Base-by-base conservation (phyloP, 2,329 filamentous ascomycete species). In the Xylariales sp. region DNA sequence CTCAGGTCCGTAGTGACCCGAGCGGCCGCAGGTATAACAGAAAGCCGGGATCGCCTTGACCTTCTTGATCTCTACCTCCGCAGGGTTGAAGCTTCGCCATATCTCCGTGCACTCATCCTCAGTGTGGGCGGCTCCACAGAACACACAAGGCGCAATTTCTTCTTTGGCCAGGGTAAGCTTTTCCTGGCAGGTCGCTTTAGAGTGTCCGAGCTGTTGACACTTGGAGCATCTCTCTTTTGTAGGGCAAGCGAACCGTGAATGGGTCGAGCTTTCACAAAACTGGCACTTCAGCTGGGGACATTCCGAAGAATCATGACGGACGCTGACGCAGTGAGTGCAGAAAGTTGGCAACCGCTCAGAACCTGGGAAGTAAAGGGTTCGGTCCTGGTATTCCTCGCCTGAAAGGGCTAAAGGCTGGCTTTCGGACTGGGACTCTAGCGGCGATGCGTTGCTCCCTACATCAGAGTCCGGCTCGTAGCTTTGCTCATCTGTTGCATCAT, bases 161-260 rank as follows among this genome's bases (percentile, higher is more conserved):
- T 68, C 67, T 44, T 70, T 70, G 13, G 70, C 62, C 35, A 72
- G 47, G 3, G 59, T 56, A 29, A 85, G 65, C 43, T 78, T 77
- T 44, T 83, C 77, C 2, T 58, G 50, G 52, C 83, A 88, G 6
- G 60, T 48, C 1, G 57, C 48, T 14, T 61, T 57, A 35, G 51
- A 48, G 50, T 88, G 84, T 8, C 83, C 83, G 29, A 74, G 63
- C 55, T 82, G 75, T 33, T 67, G 71, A 57, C 84, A 88, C 52
- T 77, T 79, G 33, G 49, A 53, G 53, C 78, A 83, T 43, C 75
- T 67, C 23, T 57, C 56, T 23, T 63, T 66, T 5, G 59, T 61
- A 10, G 76, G 72, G 46, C 79, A 83, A 38, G 57, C 61, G 45
- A 67, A 67, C 5, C 65, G 60, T 37, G 65, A 65, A 53, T 83